Evolutionary conservation across 805 yeast genomes (phyloP), one percentile per base, ranked within the genome.

Genomic region (Lachancea thermotolerans): DNA sequence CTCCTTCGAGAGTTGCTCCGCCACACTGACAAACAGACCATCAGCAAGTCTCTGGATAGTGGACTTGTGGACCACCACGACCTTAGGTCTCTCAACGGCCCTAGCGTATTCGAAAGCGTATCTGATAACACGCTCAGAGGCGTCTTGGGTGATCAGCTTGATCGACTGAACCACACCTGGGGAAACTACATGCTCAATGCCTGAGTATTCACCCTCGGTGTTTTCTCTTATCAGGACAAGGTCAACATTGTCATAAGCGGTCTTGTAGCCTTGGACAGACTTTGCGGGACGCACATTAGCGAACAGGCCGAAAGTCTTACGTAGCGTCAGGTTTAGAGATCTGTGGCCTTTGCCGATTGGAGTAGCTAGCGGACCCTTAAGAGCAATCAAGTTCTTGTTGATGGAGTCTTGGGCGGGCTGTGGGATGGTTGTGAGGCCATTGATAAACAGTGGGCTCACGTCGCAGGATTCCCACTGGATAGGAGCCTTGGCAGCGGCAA

Each of bases 171-270:
- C 97, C 46, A 93, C 98, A 65, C 99, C 99, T 54, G 97, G 97
- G 47, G 89, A 95, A 54, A 93, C 89, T 53, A 88, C 85, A 76
- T 93, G 99, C 77, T 93, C 99, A 59, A 93, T 90, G 73, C 99
- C 99, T n/a, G 97, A 90, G 76, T 91, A 91, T 74, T 91, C 99
- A 77, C 99, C 99, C 72, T 93, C 98, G 55, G 99, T 91, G 81
- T 93, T 93, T 75, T 93, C 99, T 79, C 99, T 89, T 69, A 93
- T 90, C 61, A 93, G 76, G 32, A 91, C 96, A 53, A 96, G 84
- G 72, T 93, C 95, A 53, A 93, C 98, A 67, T 85, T 77, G 56
- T 74, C 75, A 53, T 71, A 71, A 28, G 73, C 95, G 50, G 98
- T 93, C 70, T 89, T 78, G 81, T 79, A 90, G 64, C 99, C 99